phyloP scores from a whole-genome alignment of 306 rosid genomes.

The Trichosanthes cucumerina region DNA sequence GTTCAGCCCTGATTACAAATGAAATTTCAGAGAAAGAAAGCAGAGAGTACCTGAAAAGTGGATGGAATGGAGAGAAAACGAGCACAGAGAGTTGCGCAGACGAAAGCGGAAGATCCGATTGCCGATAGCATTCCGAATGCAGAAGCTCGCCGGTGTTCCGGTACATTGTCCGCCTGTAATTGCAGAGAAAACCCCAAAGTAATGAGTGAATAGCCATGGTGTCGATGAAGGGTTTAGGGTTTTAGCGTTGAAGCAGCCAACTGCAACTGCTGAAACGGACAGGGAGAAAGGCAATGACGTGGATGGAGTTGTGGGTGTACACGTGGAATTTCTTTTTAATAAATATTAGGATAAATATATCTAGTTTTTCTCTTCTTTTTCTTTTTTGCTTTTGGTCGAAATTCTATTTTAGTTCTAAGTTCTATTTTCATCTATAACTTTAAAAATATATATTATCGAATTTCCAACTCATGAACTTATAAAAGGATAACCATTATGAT shows the following conservation, averaged over 20 bases:
- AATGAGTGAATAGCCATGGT: neutral
- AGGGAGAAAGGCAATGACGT: neutral
- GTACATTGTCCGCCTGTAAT: constrained; percentile 81
- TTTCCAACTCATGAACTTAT: too few species aligned
- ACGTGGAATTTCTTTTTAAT: too few species aligned
- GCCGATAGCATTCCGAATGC: constrained; percentile 72
- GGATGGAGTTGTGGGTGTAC: too few species aligned
- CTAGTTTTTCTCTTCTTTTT: too few species aligned
- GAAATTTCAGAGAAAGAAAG: neutral
- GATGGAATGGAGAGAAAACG: constrained; percentile 66
- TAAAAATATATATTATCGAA: too few species aligned
- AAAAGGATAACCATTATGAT: too few species aligned
- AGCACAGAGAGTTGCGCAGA: constrained; percentile 66
- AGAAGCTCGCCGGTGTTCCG: constrained; percentile 50
- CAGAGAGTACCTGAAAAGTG: constrained; percentile 53
- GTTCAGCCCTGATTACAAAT: neutral
- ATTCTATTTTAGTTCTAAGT: too few species aligned
- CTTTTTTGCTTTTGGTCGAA: too few species aligned
- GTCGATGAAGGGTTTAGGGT: neutral
- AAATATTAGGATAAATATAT: too few species aligned
- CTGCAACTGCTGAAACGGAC: neutral
- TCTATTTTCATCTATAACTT: too few species aligned
- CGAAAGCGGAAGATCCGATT: constrained; percentile 58
- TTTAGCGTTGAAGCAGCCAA: neutral
- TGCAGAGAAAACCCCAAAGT: neutral